These are phyloP conservation scores for Pezicula radicicola DNA, from an alignment of 2,329 filamentous ascomycete genomes.

Conservation along the genomic window DNA sequence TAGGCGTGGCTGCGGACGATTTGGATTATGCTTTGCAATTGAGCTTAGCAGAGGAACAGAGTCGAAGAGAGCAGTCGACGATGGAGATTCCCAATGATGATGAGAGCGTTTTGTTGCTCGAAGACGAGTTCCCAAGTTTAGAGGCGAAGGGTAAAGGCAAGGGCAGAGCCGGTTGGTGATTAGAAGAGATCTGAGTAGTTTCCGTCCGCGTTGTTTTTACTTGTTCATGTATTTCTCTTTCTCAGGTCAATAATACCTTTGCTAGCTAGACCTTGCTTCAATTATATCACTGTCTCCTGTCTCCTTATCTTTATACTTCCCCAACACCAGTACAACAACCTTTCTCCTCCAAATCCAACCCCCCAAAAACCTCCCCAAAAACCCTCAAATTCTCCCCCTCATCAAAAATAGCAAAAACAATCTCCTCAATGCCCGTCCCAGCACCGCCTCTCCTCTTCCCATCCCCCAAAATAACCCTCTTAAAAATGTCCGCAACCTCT, in stretches of 20 bases:
- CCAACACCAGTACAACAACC: background rate
- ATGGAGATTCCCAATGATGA: slow-evolving; percentile 15
- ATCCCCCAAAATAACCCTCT: slow-evolving; percentile 50
- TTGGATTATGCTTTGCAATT: slow-evolving; percentile 57
- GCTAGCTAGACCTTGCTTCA: no score
- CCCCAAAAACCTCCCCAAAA: slow-evolving; percentile 40
- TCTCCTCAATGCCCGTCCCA: slow-evolving; percentile 58
- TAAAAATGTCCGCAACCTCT: slow-evolving; percentile 62
- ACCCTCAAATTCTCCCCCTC: slow-evolving; percentile 46
- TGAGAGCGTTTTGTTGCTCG: slow-evolving; percentile 11
- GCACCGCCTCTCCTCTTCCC: slow-evolving; percentile 54
- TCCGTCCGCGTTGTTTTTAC: background rate
- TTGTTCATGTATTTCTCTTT: background rate
- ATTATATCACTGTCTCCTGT: no score
- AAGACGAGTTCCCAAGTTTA: slow-evolving; percentile 39
- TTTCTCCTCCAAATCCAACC: background rate
- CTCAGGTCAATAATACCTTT: no score
- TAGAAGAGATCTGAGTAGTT: background rate
- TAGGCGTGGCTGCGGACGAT: slow-evolving; percentile 42
- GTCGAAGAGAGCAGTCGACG: slow-evolving; percentile 24
- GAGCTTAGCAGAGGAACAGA: slow-evolving; percentile 54
- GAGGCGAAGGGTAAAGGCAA: slow-evolving; percentile 40
- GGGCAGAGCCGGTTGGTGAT: slow-evolving; percentile 13
- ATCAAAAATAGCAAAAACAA: slow-evolving; percentile 63
- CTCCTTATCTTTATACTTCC: no score